Evolutionary conservation across 2,329 filamentous ascomycete species (phyloP).

Genomic region (Claviceps sorghi): DNA sequence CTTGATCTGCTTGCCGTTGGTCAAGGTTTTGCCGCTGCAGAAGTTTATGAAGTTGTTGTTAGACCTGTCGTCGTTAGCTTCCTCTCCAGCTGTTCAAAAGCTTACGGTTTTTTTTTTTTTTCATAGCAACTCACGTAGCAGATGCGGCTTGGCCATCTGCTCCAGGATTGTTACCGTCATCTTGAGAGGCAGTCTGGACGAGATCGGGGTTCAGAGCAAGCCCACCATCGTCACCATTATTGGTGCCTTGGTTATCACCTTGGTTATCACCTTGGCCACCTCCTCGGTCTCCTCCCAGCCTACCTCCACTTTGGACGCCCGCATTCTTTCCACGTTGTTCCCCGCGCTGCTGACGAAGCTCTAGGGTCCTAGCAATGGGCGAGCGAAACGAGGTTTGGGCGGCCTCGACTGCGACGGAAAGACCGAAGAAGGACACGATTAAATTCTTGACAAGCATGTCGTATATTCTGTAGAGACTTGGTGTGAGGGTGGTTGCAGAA

Average conservation of each 20-base stretch:
- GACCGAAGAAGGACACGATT: slow-evolving; percentile 33
- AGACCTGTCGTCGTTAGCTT: slow-evolving; percentile 25
- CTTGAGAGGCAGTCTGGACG: slow-evolving; percentile 34
- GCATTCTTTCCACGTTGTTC: neutral
- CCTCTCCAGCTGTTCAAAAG: neutral
- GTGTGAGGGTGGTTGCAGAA: slow-evolving; percentile 4
- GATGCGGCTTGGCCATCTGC: slow-evolving; percentile 37
- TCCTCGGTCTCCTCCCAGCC: too few species aligned
- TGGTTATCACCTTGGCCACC: neutral
- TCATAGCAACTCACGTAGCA: slow-evolving; percentile 27
- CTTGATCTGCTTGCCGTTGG: slow-evolving; percentile 44
- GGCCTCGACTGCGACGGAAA: slow-evolving; percentile 23
- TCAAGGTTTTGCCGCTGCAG: slow-evolving; percentile 37
- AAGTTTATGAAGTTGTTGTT: slow-evolving; percentile 50
- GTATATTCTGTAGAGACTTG: neutral
- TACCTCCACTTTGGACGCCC: neutral
- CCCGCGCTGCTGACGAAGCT: slow-evolving; percentile 23
- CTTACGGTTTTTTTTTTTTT: neutral
- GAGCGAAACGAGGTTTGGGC: slow-evolving; percentile 23
- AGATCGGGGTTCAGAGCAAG: slow-evolving; percentile 26
- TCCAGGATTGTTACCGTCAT: slow-evolving; percentile 30
- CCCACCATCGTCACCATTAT: slow-evolving; percentile 9
- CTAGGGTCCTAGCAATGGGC: slow-evolving; percentile 23
- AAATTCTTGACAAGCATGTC: slow-evolving; percentile 38
- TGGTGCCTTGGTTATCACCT: neutral